Evolutionary conservation across 2,329 filamentous ascomycete species (phyloP), one percentile per base, ranked within the genome.

Genomic region (Monilinia aucupariae): DNA sequence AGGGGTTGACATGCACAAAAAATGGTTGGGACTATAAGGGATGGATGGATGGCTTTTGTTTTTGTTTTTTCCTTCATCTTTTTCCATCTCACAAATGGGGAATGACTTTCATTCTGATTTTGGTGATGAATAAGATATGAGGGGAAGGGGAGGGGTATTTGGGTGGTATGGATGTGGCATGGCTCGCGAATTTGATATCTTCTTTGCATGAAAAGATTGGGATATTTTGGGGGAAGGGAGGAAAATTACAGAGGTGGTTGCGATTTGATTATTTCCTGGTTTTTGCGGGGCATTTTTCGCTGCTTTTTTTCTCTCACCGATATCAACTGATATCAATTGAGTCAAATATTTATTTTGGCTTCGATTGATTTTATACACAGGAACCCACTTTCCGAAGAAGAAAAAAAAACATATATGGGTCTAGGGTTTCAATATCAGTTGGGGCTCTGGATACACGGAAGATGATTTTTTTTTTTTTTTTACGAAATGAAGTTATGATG

Each of bases 1-100:
- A 63, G 65, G 56, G 64, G 56, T 61, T 67, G 67, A 68, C 59
- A 68, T 70, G 70, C 71, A 71, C 71, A 72, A 73, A 55, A 39
- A 72, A 72, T 66, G 67, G 70, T 58, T 64, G 60, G 66, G 63
- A 27, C 10, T 37, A 66, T 53, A 53, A 64, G 67, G 67, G 64
- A 66, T 63, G 65, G 65, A 60, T 64, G 65, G 65, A 59, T 55
- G 6, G n/a, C n/a, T n/a, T n/a, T n/a, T 55, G 59, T 34, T 50
- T 61, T 43, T 64, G 41, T 51, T 67, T 66, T 67, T 53, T 39
- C 68, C 64, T 67, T 63, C 49, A 51, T 59, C 58, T 37, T 34
- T 43, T 62, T 43, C 13, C 37, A 10, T 49, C 43, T 27, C 22
- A 60, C 60, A 56, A 45, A 58, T 51, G 48, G 37, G 30, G 54